Evolutionary conservation across 2,329 filamentous ascomycete genomes (phyloP).

Genomic region (Fusarium globosum): DNA sequence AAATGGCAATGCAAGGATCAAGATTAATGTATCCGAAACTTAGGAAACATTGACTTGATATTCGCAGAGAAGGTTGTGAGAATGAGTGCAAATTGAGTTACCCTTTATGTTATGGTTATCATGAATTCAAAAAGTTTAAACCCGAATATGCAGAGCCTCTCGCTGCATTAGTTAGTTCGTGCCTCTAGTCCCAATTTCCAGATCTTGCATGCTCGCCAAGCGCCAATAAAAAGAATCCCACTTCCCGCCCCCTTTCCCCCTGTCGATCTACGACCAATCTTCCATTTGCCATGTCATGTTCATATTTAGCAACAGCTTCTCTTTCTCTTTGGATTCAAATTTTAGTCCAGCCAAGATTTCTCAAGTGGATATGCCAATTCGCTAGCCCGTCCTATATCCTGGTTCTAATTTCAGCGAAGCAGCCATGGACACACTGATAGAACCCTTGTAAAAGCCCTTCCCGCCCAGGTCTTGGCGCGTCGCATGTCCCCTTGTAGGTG

Average conservation of each 20-base stretch:
- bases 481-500: slow-evolving; percentile 5
- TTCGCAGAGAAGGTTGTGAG: neutral
- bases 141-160: neutral
- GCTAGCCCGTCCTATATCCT: slow-evolving; percentile 9
- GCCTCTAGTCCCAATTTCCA: neutral
- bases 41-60: neutral
- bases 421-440: neutral
- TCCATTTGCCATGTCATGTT: slow-evolving; percentile 15
- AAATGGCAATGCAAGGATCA: slow-evolving; percentile 11
- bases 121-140: neutral
- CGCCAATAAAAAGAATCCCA: neutral
- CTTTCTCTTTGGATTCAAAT: neutral
- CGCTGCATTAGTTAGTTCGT: neutral
- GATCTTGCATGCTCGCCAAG: slow-evolving; percentile 16
- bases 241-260: slow-evolving; percentile 2
- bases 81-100: neutral
- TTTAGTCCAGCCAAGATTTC: neutral
- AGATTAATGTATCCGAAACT: slow-evolving; percentile 5
- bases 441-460: slow-evolving; percentile 17
- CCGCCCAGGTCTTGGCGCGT: slow-evolving; percentile 34
- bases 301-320: slow-evolving; percentile 30
- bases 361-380: slow-evolving; percentile 11
- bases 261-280: slow-evolving; percentile 20
- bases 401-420: slow-evolving; percentile 3
- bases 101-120: neutral